phyloP scores from a whole-genome alignment of 768 basidiomycete genomes.

The Russula earlei region DNA sequence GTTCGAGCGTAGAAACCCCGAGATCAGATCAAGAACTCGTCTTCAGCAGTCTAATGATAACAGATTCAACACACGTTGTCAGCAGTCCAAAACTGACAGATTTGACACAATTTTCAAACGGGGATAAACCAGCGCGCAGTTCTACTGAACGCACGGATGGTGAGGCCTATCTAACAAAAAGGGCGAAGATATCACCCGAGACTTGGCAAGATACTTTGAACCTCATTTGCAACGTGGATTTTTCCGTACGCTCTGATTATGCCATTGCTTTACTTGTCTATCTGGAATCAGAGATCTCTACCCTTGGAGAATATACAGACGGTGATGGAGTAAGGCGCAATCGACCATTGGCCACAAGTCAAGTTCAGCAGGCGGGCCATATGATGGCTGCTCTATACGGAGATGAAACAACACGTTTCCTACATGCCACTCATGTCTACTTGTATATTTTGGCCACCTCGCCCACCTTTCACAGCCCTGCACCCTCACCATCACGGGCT shows the following conservation, averaged over 20 bases:
- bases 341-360: slow-evolving; percentile 40
- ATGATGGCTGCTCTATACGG: slow-evolving; percentile 44
- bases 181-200: slow-evolving; percentile 67
- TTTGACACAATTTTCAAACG: background rate
- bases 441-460: slow-evolving; percentile 71
- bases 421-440: slow-evolving; percentile 75
- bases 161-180: slow-evolving; percentile 37
- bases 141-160: slow-evolving; percentile 18
- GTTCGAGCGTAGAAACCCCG: slow-evolving; percentile 1
- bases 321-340: slow-evolving; percentile 38
- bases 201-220: slow-evolving; percentile 88
- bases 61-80: background rate
- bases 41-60: background rate
- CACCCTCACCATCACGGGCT: slow-evolving; percentile 35
- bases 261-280: slow-evolving; percentile 65
- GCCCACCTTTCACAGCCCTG: slow-evolving; percentile 38
- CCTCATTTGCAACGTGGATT: slow-evolving; percentile 71
- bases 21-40: slow-evolving; percentile 13
- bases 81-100: background rate
- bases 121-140: slow-evolving; percentile 4
- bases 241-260: slow-evolving; percentile 72
- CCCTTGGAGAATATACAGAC: slow-evolving; percentile 42
- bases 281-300: slow-evolving; percentile 65
- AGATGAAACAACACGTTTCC: slow-evolving; percentile 58
- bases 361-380: slow-evolving; percentile 37